Evolutionary conservation across 768 basidiomycete genomes (phyloP).

Genomic region (Mycena vitilis): DNA sequence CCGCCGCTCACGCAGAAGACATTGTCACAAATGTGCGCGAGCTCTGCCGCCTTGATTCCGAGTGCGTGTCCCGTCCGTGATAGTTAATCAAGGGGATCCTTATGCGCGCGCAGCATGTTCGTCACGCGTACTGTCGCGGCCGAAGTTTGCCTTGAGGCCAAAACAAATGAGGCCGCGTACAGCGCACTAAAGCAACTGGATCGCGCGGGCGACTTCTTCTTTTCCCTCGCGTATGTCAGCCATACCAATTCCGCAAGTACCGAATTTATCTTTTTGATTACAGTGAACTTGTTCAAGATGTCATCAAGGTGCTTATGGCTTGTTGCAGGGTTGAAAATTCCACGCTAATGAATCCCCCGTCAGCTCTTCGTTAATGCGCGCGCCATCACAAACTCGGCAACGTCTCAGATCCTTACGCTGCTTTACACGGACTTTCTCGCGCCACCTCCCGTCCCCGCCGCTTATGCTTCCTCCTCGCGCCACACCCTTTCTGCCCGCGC

Average conservation of each 20-base stretch:
- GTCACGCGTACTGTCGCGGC: constrained; percentile 85
- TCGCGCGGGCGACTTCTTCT: constrained; percentile 72
- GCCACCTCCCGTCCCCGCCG: constrained; percentile 19
- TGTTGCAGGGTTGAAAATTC: background rate
- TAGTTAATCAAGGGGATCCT: constrained; percentile 7
- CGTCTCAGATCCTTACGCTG: constrained; percentile 65
- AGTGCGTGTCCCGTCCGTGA: constrained; percentile 54
- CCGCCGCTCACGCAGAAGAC: constrained; percentile 67
- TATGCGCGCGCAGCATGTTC: constrained; percentile 70
- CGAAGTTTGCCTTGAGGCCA: constrained; percentile 86
- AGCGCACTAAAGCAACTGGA: constrained; percentile 75
- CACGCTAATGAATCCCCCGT: constrained; percentile 1
- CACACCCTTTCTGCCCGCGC: background rate
- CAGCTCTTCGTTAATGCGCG: constrained; percentile 80
- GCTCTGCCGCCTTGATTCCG: constrained; percentile 74
- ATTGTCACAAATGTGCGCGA: constrained; percentile 79
- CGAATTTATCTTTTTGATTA: constrained; percentile 34
- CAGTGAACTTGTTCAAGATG: constrained; percentile 68
- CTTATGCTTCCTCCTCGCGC: constrained; percentile 5
- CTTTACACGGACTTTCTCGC: constrained; percentile 78
- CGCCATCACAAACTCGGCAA: constrained; percentile 64
- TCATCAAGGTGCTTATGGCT: constrained; percentile 66
- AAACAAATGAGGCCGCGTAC: constrained; percentile 76
- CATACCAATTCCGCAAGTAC: background rate
- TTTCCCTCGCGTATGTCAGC: constrained; percentile 67